Percentiles rank a stretch among this genome's conserved stretches.
Evolutionary conservation across 2,329 filamentous ascomycete species (phyloP).

Genomic region (Botrytis elliptica): DNA sequence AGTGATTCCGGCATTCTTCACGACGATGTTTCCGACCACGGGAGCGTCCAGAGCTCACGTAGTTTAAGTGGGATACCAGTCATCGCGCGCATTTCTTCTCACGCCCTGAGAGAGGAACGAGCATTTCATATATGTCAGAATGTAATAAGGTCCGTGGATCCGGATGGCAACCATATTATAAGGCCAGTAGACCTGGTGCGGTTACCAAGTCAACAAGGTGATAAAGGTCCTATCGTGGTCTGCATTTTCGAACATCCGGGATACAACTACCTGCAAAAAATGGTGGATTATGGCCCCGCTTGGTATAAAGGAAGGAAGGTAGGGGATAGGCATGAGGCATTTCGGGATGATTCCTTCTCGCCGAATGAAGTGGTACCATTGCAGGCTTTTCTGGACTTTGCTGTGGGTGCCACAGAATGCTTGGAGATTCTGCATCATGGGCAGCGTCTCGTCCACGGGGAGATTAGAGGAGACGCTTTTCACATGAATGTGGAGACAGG

Average conservation of each 20-base stretch:
- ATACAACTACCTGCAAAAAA: constrained; percentile 65
- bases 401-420: constrained; percentile 82
- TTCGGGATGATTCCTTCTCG: constrained; percentile 39
- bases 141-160: constrained; percentile 69
- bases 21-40: constrained; percentile 32
- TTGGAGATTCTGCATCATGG: constrained; percentile 89
- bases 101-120: constrained; percentile 79
- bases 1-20: constrained; percentile 30
- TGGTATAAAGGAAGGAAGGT: constrained; percentile 59
- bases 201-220: constrained; percentile 64
- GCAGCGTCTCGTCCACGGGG: constrained; percentile 76
- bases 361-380: constrained; percentile 65
- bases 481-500: constrained; percentile 74
- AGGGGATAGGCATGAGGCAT: constrained; percentile 46
- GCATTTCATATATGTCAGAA: constrained; percentile 80
- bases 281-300: constrained; percentile 76
- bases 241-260: constrained; percentile 81
- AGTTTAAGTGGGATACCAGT: constrained; percentile 45
- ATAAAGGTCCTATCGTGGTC: constrained; percentile 70
- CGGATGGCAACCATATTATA: constrained; percentile 71
- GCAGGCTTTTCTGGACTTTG: constrained; percentile 81
- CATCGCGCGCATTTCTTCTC: constrained; percentile 78
- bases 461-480: constrained; percentile 87
- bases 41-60: constrained; percentile 4
- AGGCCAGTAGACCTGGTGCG: constrained; percentile 77